Percentiles rank a stretch among this genome's conserved stretches.
Conservation (phyloP, 176 grass and related monocot genomes). For the Triticum urartu region DNA sequence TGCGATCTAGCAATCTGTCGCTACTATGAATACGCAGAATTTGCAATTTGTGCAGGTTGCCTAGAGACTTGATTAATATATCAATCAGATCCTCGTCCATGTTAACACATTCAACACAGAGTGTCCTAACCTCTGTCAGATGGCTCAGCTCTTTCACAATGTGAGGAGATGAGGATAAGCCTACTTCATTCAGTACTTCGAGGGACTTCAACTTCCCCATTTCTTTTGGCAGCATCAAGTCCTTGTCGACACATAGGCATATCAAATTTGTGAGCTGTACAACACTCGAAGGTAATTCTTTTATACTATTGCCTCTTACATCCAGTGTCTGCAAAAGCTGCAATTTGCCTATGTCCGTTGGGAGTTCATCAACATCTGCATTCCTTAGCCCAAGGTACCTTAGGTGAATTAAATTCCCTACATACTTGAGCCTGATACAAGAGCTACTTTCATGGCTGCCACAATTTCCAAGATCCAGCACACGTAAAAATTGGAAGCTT, state of each 20-base stretch:
- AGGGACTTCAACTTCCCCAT: not conserved
- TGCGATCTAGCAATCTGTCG: not conserved
- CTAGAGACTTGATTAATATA: not conserved
- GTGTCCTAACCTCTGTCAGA: not conserved
- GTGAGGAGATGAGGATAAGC: not conserved
- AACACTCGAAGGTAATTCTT: not conserved
- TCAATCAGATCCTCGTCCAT: not conserved
- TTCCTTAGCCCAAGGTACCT: not conserved
- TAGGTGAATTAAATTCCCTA: not conserved
- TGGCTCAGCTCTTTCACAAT: not conserved
- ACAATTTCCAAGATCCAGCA: not conserved
- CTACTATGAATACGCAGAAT: rapidly evolving
- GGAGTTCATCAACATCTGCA: not conserved
- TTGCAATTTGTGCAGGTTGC: not conserved
- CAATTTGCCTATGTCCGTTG: not conserved
- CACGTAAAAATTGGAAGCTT: not conserved
- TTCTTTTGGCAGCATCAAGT: not conserved
- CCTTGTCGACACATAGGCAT: not conserved
- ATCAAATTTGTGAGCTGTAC: not conserved
- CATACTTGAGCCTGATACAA: not conserved
- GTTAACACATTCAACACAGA: rapidly evolving
- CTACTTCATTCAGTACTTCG: not conserved
- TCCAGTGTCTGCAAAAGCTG: not conserved
- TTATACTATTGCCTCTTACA: not conserved
- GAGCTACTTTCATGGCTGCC: not conserved